A percentile compares a stretch with the other conserved stretches of the same genome.
phyloP scores from a whole-genome alignment of 495 filamentous ascomycete genomes.

The Tuber magnatum region DNA sequence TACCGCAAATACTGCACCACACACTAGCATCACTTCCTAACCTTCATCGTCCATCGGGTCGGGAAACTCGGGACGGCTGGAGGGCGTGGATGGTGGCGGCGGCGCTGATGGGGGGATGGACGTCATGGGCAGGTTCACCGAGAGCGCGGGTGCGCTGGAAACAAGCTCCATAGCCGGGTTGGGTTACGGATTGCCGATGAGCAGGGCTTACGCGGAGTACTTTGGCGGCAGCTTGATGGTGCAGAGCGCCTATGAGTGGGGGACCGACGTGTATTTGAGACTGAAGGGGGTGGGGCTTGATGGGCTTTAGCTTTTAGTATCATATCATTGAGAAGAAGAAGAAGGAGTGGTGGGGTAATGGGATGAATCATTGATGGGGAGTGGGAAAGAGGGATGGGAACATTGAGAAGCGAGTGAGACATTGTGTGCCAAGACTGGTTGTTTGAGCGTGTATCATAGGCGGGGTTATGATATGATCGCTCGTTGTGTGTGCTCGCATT shows the following conservation, averaged over 20 bases:
- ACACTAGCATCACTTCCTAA: too few relatives aligned
- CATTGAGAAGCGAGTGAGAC: background rate
- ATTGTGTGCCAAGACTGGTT: background rate
- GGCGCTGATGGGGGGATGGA: constrained; percentile 15
- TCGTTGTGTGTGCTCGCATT: background rate
- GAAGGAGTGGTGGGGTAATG: constrained; percentile 11
- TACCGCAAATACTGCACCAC: too few relatives aligned
- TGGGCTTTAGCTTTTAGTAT: constrained; percentile 27
- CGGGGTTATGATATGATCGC: background rate
- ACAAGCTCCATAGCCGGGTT: constrained; percentile 70
- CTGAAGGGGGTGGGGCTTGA: constrained; percentile 78
- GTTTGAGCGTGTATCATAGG: background rate
- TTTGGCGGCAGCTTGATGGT: constrained; percentile 94
- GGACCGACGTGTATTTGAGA: constrained; percentile 71
- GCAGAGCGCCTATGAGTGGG: constrained; percentile 94
- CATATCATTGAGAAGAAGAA: constrained; percentile 11
- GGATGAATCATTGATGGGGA: background rate
- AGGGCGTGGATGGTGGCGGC: constrained; percentile 55
- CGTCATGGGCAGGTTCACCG: constrained; percentile 34
- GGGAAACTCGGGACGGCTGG: constrained; percentile 15
- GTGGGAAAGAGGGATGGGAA: background rate
- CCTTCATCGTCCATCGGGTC: constrained; percentile 17
- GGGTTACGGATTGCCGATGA: constrained; percentile 86
- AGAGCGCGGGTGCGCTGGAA: constrained; percentile 42
- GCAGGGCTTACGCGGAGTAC: constrained; percentile 93